Conservation (phyloP, 2,329 filamentous ascomycete genomes). For the Penicillium sumatraense region DNA sequence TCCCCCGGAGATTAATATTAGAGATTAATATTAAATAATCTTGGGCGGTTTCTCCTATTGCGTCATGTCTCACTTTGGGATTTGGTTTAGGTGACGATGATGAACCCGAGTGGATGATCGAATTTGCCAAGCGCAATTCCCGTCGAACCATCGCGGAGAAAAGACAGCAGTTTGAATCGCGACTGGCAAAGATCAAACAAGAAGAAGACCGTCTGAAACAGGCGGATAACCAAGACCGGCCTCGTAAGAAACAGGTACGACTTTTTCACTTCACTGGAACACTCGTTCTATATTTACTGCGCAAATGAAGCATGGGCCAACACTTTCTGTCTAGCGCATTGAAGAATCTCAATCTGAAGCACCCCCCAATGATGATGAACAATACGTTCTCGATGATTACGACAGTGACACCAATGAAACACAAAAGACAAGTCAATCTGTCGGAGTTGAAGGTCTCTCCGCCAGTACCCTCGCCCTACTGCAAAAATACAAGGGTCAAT, state of each 20-base stretch:
- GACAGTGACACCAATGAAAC: slow-evolving; percentile 63
- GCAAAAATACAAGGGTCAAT: slow-evolving; percentile 63
- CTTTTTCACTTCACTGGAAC: neutral
- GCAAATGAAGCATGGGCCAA: neutral
- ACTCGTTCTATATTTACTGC: no score
- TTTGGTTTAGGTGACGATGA: slow-evolving; percentile 60
- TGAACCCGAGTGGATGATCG: slow-evolving; percentile 83
- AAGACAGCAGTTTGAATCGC: slow-evolving; percentile 75
- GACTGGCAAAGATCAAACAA: slow-evolving; percentile 65
- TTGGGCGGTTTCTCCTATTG: slow-evolving; percentile 10
- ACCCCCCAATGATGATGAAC: slow-evolving; percentile 59
- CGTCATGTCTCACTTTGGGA: neutral
- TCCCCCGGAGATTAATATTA: neutral
- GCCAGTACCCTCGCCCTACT: slow-evolving; percentile 76
- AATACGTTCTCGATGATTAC: slow-evolving; percentile 78
- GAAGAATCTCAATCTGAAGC: slow-evolving; percentile 20
- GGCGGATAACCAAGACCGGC: slow-evolving; percentile 54
- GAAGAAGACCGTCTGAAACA: slow-evolving; percentile 66
- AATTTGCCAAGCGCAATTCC: slow-evolving; percentile 73
- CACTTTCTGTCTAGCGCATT: slow-evolving; percentile 33
- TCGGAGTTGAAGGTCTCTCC: slow-evolving; percentile 60
- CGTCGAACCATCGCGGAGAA: slow-evolving; percentile 67
- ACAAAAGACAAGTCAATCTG: slow-evolving; percentile 32
- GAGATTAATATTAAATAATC: neutral
- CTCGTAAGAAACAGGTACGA: slow-evolving; percentile 51